Evolutionary conservation across 352 stramenopile genomes (phyloP), one percentile per base, ranked within the genome.

Genomic region (Aphanomyces invadans): DNA sequence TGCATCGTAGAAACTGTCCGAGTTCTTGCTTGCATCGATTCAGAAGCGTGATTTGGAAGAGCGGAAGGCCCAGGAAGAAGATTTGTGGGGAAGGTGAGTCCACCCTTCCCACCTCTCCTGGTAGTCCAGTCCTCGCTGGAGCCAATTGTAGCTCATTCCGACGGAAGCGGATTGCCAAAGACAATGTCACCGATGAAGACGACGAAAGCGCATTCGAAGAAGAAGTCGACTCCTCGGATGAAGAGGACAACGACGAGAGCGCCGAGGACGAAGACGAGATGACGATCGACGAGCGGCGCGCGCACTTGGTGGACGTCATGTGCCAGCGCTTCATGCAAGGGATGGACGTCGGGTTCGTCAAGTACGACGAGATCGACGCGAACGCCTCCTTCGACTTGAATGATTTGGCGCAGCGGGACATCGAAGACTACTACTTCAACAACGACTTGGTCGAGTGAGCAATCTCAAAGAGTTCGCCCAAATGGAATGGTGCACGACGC

Each of bases 351-450:
- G 72, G 86, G 31, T 87, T 80, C 59, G 70, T 90, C 4, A 75
- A 84, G 31, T 94, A 94, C 67, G 73, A 64, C 0, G 75, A 72
- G 28, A 86, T 92, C 57, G 86, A 94, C 60, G 57, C 21, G 0
- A 71, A 91, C 55, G 76, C 81, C 49, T 69, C 57, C 17, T 74
- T 91, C 9, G 86, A 92, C 44, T 79, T 91, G 71, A 70, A 81
- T 38, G 74, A 77, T 3, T 71, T 81, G 68, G 82, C 89, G 54
- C 72, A 90, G 62, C 86, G 78, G 46, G 86, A 94, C 71, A 82
- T 82, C 5, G 78, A 94, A 73, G 83, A 94, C 29, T 71, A 72
- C 28, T 94, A 92, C 54, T 94, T 94, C 69, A 77, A 64, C 46
- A 65, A 66, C 4, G 73, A 76, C n/a, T n/a, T n/a, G n/a, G n/a